Evolutionary conservation across 2,329 filamentous ascomycete genomes (phyloP).

Genomic region (Phialocephala subalpina): DNA sequence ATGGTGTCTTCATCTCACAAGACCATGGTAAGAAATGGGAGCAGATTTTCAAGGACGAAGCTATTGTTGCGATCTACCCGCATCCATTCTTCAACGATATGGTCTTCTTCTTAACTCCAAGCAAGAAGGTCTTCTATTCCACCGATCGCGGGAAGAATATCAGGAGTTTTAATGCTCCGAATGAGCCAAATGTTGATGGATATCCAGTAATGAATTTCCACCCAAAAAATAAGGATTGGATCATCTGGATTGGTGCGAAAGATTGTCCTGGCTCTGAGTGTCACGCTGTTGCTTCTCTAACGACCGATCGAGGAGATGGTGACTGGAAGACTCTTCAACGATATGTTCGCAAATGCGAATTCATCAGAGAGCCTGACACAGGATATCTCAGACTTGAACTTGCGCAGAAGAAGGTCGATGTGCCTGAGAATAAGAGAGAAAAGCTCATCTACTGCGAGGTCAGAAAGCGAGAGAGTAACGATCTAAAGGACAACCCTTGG

Average conservation of each 20-base stretch:
- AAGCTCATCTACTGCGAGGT: conserved; percentile 65
- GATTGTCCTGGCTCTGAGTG: conserved; percentile 71
- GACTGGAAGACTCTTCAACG: conserved; percentile 79
- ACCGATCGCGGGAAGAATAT: conserved; percentile 79
- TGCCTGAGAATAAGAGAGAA: conserved; percentile 48
- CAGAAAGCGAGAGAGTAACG: conserved; percentile 69
- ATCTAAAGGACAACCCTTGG: conserved; percentile 68
- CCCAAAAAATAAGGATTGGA: conserved; percentile 84
- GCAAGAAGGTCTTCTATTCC: conserved; percentile 77
- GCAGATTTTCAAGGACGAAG: conserved; percentile 71
- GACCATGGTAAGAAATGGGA: conserved; percentile 93
- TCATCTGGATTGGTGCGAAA: conserved; percentile 84
- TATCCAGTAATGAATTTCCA: conserved; percentile 78
- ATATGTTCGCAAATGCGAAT: conserved; percentile 84
- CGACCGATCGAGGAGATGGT: conserved; percentile 79
- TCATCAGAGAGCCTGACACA: conserved; percentile 73
- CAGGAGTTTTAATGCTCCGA: conserved; percentile 75
- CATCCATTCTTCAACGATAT: conserved; percentile 85
- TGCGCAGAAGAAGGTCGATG: conserved; percentile 48
- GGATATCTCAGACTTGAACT: conserved; percentile 40
- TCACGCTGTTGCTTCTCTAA: conserved; percentile 77
- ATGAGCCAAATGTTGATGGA: conserved; percentile 51
- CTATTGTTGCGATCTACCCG: conserved; percentile 75
- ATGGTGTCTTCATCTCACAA: conserved; percentile 72
- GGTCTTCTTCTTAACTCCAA: conserved; percentile 83